Conservation (phyloP, 2,329 filamentous ascomycete species). For the Phyllosticta citribraziliensis region DNA sequence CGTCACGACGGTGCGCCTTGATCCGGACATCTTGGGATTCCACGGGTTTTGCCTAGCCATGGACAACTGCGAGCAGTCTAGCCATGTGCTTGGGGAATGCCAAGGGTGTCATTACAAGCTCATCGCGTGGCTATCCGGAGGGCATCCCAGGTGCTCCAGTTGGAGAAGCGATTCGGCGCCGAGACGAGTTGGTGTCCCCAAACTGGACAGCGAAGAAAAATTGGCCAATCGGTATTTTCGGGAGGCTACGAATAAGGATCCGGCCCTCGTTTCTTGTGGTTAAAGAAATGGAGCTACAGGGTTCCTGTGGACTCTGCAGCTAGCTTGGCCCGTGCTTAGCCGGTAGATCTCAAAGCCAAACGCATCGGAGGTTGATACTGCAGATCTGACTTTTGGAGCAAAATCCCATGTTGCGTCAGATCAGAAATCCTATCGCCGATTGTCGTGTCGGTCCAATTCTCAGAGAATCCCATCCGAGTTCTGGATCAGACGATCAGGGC, state of each 20-base stretch:
- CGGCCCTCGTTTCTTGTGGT: not conserved
- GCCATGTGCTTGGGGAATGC: not conserved
- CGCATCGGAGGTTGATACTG: constrained; percentile 7
- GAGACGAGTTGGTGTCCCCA: too few species aligned
- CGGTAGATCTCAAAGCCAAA: constrained; percentile 5
- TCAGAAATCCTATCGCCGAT: constrained; percentile 8
- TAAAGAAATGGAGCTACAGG: not conserved
- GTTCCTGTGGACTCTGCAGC: not conserved
- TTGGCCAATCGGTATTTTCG: not conserved
- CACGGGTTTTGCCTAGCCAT: not conserved
- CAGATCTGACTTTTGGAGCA: constrained; percentile 8
- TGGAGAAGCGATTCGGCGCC: too few species aligned
- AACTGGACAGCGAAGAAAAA: too few species aligned
- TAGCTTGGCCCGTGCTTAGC: not conserved
- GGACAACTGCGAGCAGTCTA: not conserved
- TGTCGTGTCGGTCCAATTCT: not conserved
- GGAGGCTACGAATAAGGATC: not conserved
- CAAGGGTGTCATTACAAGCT: not conserved
- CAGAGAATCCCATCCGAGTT: not conserved
- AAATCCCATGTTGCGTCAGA: constrained; percentile 5
- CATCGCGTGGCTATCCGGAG: not conserved
- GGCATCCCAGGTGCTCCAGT: not conserved
- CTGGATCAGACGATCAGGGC: not conserved
- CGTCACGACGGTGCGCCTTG: not conserved
- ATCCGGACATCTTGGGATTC: not conserved